Evolutionary conservation across 495 filamentous ascomycete species (phyloP).

Genomic region (Trichoderma erinaceum): DNA sequence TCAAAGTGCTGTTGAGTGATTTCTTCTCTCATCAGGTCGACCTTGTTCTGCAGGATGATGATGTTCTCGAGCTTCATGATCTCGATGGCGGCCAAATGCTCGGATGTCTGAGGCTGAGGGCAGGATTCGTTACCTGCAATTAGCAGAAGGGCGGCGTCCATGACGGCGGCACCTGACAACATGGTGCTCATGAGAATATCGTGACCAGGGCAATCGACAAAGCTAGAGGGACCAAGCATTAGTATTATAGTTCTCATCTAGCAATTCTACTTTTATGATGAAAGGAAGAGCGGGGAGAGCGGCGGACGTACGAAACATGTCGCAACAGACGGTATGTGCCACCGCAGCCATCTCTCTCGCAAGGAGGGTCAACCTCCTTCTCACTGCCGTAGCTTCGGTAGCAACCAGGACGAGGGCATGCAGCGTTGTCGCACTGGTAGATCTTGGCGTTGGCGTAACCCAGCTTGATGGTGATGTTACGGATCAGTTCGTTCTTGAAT

Average conservation of each 20-base stretch:
- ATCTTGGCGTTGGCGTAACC: constrained; percentile 99
- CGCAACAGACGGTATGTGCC: constrained; percentile 78
- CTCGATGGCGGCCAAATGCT: constrained; percentile 96
- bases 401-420: constrained; percentile 89
- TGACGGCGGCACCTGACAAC: constrained; percentile 98
- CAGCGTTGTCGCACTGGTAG: constrained; percentile 92
- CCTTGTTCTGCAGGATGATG: constrained; percentile 98
- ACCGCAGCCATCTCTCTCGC: constrained; percentile 83
- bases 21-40: constrained; percentile 94
- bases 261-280: not conserved
- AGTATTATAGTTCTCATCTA: not conserved
- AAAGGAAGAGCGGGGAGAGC: not conserved
- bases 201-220: constrained; percentile 98
- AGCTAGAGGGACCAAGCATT: constrained; percentile 42
- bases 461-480: constrained; percentile 99
- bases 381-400: constrained; percentile 97
- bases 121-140: constrained; percentile 99
- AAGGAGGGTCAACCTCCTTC: constrained; percentile 92
- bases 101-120: constrained; percentile 97
- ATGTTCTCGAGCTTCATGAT: constrained; percentile 99
- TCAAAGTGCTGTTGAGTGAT: constrained; percentile 86
- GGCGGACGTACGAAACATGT: constrained; percentile 70
- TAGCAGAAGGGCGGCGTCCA: constrained; percentile 93
- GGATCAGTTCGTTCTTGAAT: constrained; percentile 98
- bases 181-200: constrained; percentile 99